These are phyloP conservation scores for Capsella bursapastoris DNA, from an alignment of 345 rosid genomes.

Conservation along the genomic window DNA sequence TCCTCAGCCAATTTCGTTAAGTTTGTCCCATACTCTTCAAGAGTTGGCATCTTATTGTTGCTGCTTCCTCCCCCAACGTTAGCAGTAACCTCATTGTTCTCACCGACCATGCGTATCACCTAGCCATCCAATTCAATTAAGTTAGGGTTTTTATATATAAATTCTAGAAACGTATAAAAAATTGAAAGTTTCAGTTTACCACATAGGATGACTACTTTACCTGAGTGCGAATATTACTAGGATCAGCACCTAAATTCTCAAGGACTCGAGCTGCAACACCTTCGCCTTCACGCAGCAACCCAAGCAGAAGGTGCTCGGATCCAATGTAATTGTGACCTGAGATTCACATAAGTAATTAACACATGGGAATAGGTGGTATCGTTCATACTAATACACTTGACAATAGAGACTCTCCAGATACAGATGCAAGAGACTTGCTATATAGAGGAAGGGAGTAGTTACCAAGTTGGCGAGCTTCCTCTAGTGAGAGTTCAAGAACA, in stretches of 20 bases:
- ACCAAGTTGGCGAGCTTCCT: slow-evolving; percentile 98
- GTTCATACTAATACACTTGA: background rate
- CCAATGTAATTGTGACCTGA: slow-evolving; percentile 98
- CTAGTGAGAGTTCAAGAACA: slow-evolving; percentile 89
- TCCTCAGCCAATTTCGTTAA: slow-evolving; percentile 98
- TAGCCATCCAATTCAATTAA: slow-evolving; percentile 44
- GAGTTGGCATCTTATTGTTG: slow-evolving; percentile 94
- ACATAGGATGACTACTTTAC: slow-evolving; percentile 46
- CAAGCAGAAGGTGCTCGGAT: slow-evolving; percentile 98
- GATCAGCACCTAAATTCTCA: slow-evolving; percentile 97
- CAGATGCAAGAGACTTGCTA: slow-evolving; percentile 8
- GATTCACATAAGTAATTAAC: slow-evolving; percentile 29
- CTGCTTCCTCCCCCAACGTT: slow-evolving; percentile 82
- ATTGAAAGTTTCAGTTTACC: background rate
- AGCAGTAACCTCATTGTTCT: slow-evolving; percentile 86
- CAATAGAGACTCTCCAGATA: slow-evolving; percentile 1
- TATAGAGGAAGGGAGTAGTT: slow-evolving; percentile 1
- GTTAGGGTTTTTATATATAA: background rate
- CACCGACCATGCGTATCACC: slow-evolving; percentile 99
- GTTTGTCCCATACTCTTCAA: slow-evolving; percentile 98
- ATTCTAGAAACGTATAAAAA: background rate
- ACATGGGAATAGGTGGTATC: background rate
- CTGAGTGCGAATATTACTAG: slow-evolving; percentile 96
- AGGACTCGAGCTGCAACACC: slow-evolving; percentile 99
- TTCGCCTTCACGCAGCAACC: slow-evolving; percentile 97